Evolutionary conservation across 129 eudicot genomes (phyloP), one percentile per base, ranked within the genome.

Genomic region (Chrysanthemum seticuspe): DNA sequence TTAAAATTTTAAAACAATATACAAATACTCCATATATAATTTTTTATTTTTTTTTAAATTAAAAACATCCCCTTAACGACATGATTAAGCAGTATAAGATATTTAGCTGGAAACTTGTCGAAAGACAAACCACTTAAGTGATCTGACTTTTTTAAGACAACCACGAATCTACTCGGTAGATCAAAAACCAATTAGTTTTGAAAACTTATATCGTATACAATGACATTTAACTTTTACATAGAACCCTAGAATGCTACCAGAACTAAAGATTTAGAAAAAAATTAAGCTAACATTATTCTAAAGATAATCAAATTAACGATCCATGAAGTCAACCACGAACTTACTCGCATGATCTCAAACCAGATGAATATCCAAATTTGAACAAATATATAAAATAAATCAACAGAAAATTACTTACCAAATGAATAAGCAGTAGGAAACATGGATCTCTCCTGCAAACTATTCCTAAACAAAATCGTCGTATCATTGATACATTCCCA

Each of bases 401-500:
- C 47, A 6, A 7, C 2, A 6, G 19, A 7, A 69, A 10, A 52
- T 49, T 27, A 13, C 85, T 72, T 88, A 91, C 97, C 97, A 82
- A 81, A 91, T 62, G 97, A 66, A 75, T 91, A 91, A 21, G 95
- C 91, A 68, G 97, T 85, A 60, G 97, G 97, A 44, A 91, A 86
- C 74, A 87, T 89, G 66, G 97, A 88, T 55, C 95, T 91, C 82
- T 88, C 97, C 79, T 91, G 97, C 67, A 91, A 86, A 72, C 85
- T 88, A 74, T 91, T 91, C 72, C 97, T 79, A 77, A 85, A 91
- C 62, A 91, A 51, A 81, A 91, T 74, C 48, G 91, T 91, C 62
- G 85, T 81, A 49, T 90, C 85, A 25, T 91, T 91, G 81, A 88
- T 91, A 67, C 96, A 88, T 78, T 88, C 96, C 96, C 96, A 91